phyloP scores from a whole-genome alignment of 2,329 filamentous ascomycete genomes.

The Botryosphaeria agaves region DNA sequence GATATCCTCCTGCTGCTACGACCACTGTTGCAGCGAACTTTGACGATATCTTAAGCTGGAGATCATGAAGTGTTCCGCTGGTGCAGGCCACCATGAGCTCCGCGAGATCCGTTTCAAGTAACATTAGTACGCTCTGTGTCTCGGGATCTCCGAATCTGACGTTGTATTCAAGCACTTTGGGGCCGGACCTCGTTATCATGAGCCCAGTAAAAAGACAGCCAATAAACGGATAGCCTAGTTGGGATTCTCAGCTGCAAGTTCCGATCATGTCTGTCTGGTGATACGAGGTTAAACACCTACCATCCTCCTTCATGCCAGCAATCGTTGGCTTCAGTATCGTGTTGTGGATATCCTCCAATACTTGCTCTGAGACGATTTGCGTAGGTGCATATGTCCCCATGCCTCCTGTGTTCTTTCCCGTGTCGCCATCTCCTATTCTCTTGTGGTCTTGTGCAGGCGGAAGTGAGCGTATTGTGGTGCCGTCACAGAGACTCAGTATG shows the following conservation, averaged over 20 bases:
- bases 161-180: conserved; percentile 82
- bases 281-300: conserved; percentile 13
- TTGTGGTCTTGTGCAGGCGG: conserved; percentile 96
- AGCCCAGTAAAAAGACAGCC: conserved; percentile 78
- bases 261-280: background rate
- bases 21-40: conserved; percentile 81
- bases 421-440: conserved; percentile 76
- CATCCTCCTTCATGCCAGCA: conserved; percentile 70
- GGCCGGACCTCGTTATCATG: conserved; percentile 72
- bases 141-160: conserved; percentile 87
- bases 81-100: conserved; percentile 78
- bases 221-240: conserved; percentile 44
- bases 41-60: conserved; percentile 11
- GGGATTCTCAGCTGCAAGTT: background rate
- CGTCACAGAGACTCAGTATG: conserved; percentile 82
- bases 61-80: conserved; percentile 48
- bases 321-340: conserved; percentile 82
- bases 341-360: conserved; percentile 62
- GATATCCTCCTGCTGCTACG: conserved; percentile 85
- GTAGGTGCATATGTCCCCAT: conserved; percentile 96
- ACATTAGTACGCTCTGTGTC: conserved; percentile 68
- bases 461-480: conserved; percentile 64
- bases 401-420: conserved; percentile 84
- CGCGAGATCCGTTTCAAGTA: conserved; percentile 74
- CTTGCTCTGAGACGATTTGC: conserved; percentile 28